Conservation (phyloP, 78 protist genomes). For the Monocercomonoides exilis region DNA sequence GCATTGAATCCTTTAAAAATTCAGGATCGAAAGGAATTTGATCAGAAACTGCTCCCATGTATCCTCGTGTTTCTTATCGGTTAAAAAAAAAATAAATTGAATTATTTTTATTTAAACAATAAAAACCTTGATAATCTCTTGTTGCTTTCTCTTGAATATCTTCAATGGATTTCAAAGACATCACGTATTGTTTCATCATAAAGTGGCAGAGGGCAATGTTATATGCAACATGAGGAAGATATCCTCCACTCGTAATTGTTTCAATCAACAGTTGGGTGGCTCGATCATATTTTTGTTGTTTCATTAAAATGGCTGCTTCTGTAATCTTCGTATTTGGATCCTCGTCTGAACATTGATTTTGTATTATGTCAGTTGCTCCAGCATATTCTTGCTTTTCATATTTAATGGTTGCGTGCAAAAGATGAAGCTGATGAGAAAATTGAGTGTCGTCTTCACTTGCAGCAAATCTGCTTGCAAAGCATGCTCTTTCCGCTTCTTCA, state of each 20-base stretch:
- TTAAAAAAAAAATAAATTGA: background rate
- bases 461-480: background rate
- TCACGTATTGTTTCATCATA: slow-evolving; percentile 43
- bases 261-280: slow-evolving; percentile 40
- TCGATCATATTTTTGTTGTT: slow-evolving; percentile 36
- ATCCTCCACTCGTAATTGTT: slow-evolving; percentile 38
- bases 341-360: slow-evolving; percentile 30
- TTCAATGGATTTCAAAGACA: slow-evolving; percentile 49
- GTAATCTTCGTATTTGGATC: slow-evolving; percentile 44
- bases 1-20: slow-evolving; percentile 59
- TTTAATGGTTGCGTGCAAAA: slow-evolving; percentile 39
- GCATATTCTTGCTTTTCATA: slow-evolving; percentile 58
- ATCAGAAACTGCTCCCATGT: too few relatives aligned
- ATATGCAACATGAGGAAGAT: slow-evolving; percentile 56
- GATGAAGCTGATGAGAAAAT: slow-evolving; percentile 1
- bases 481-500: slow-evolving; percentile 40
- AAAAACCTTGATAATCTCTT: background rate
- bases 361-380: slow-evolving; percentile 7
- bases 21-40: too few relatives aligned
- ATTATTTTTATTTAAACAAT: too few relatives aligned
- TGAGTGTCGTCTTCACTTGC: background rate
- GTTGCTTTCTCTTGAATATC: slow-evolving; percentile 35
- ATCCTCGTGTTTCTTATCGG: background rate
- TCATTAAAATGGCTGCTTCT: slow-evolving; percentile 38
- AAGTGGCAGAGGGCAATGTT: slow-evolving; percentile 61